phyloP scores from a whole-genome alignment of 1,139 yeast species.

The Kurtzmaniella quercitrusa region DNA sequence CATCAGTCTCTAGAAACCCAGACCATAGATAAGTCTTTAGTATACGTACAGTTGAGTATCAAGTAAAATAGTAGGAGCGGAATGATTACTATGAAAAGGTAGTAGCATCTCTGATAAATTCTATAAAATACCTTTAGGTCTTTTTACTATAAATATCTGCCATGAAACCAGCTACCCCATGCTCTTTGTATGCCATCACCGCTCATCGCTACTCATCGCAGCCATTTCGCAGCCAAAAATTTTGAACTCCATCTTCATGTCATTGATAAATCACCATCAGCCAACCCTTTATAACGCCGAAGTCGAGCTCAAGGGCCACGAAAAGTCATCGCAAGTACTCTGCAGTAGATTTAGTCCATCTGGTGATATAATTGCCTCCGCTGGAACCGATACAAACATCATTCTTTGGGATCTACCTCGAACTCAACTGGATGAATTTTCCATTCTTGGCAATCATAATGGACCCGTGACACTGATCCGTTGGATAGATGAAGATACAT shows the following conservation, averaged over 20 bases:
- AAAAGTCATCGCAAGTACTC: conserved; percentile 37
- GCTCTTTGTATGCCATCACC: no score
- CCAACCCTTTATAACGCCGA: conserved; percentile 14
- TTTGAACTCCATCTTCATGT: conserved; percentile 9
- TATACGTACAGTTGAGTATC: no score
- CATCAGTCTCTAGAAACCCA: no score
- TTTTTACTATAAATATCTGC: no score
- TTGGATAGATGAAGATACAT: conserved; percentile 38
- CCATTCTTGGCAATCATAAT: conserved; percentile 47
- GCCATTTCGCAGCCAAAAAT: background rate
- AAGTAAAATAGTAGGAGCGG: no score
- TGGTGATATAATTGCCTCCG: conserved; percentile 46
- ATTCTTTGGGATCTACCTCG: conserved; percentile 43
- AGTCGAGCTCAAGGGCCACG: conserved; percentile 41
- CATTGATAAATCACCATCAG: background rate
- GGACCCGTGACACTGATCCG: conserved; percentile 47
- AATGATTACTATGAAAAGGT: no score
- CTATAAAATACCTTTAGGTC: no score
- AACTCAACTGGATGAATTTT: conserved; percentile 16
- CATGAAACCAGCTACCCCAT: no score
- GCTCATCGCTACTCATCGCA: background rate
- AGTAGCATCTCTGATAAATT: no score
- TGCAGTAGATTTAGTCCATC: conserved; percentile 37
- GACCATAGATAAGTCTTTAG: no score
- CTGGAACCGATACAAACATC: conserved; percentile 48